Evolutionary conservation across 768 basidiomycete genomes (phyloP).

Genomic region (Trametes gibbosa): DNA sequence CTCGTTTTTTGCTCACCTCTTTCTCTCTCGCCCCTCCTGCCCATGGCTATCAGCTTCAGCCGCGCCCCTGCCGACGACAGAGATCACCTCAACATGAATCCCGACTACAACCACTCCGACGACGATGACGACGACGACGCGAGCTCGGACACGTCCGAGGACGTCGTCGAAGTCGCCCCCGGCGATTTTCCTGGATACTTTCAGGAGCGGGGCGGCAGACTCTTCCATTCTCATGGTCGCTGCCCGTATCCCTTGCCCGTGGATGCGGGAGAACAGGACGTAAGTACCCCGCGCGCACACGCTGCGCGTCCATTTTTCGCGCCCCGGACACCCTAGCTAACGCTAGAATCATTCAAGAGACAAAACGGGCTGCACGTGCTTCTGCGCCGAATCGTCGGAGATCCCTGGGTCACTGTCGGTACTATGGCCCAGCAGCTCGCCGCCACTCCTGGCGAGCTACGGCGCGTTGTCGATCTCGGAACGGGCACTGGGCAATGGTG

Average conservation of each 20-base stretch:
- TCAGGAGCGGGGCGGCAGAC: constrained; percentile 51
- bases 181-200: constrained; percentile 65
- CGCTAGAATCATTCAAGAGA: constrained; percentile 40
- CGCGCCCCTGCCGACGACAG: neutral
- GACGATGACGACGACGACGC: constrained; percentile 34
- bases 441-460: constrained; percentile 37
- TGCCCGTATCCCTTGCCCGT: constrained; percentile 73
- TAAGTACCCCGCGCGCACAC: constrained; percentile 33
- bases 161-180: constrained; percentile 43
- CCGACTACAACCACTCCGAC: neutral
- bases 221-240: constrained; percentile 64
- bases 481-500: constrained; percentile 72
- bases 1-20: constrained; percentile 26
- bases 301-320: neutral
- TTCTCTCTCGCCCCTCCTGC: constrained; percentile 6
- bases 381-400: constrained; percentile 50
- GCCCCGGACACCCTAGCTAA: neutral
- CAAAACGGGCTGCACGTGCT: constrained; percentile 48
- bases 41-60: constrained; percentile 18
- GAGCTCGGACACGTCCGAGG: constrained; percentile 42
- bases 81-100: constrained; percentile 10
- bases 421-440: constrained; percentile 56
- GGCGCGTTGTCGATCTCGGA: constrained; percentile 69
- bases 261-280: constrained; percentile 67
- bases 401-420: constrained; percentile 46